Base-by-base conservation (phyloP, 2,329 filamentous ascomycete genomes). In the Epichloe hybrida region DNA sequence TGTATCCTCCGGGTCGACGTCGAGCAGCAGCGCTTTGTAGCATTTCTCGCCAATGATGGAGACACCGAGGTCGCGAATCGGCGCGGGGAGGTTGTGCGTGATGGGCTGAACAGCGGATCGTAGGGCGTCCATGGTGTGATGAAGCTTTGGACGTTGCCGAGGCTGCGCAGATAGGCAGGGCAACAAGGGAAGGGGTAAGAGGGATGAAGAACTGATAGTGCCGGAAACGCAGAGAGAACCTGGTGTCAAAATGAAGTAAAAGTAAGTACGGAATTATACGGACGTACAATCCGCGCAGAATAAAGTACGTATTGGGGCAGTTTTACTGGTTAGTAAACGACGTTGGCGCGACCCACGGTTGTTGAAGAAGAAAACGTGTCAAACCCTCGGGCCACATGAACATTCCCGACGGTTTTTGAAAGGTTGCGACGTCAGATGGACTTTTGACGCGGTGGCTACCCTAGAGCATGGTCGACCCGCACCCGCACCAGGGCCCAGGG, bases 11-110 rank as follows among this genome's bases (percentile, higher is more conserved):
- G 85, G 74, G 70, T 95, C 85, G 64, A 98, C 77, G 62, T 96
- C 83, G 62, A 93, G 82, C 56, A 98, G 71, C 48, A 98, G 80
- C 15, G 83, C 81, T 63, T 84, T 79, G 80, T 97, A 95, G 80
- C 93, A 98, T 54, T 75, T 69, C 35, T 80, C 74, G 65, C 91
- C 90, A 61, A 98, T 79, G 65, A 98, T 81, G 56, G 84, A 86
- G 60, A 84, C 72, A 62, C 86, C 84, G 47, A 86, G 72, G 68
- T 90, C 78, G 69, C 79, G 80, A 64, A 95, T 76, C 13, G 86
- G 86, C 36, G 72, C 71, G 20, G 89, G 90, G 90, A 48, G 80
- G 63, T 78, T 81, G 61, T 81, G 76, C 48, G 85, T 87, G 62
- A 90, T 75, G 52, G 85, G 84, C 60, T 77, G 77, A 61, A 88